Evolutionary conservation across 2,329 filamentous ascomycete species (phyloP).

Genomic region (Trichoderma hamatum): DNA sequence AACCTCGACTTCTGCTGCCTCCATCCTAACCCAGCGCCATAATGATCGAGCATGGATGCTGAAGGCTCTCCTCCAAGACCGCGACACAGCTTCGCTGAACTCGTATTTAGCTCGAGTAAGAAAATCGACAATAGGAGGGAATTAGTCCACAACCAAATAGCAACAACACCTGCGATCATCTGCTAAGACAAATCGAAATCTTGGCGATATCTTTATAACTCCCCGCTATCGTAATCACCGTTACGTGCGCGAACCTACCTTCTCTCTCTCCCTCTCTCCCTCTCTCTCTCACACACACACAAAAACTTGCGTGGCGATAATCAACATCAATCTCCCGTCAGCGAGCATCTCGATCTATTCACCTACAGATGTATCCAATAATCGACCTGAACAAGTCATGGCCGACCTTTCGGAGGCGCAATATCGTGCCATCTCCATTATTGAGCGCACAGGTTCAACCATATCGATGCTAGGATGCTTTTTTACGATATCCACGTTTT

Average conservation of each 20-base stretch:
- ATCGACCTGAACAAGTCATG: not conserved
- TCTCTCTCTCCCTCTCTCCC: not conserved
- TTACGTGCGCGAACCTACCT: not conserved
- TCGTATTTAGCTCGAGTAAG: not conserved
- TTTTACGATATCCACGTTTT: conserved; percentile 71
- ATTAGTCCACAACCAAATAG: not conserved
- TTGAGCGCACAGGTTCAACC: conserved; percentile 17
- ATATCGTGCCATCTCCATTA: not conserved
- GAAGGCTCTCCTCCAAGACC: not conserved
- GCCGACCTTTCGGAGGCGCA: conserved; percentile 18
- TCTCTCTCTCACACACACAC: not conserved
- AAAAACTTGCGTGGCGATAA: not conserved
- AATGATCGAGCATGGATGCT: conserved; percentile 21
- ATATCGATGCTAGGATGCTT: conserved; percentile 59
- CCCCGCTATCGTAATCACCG: not conserved
- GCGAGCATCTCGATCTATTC: not conserved
- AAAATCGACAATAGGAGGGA: not conserved
- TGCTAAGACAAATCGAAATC: not conserved
- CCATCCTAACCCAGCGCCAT: not conserved
- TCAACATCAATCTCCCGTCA: not conserved
- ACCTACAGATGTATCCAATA: conserved; percentile 7
- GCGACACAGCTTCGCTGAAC: conserved; percentile 19
- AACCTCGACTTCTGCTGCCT: not conserved
- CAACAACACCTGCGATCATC: not conserved
- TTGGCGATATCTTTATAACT: not conserved